Percentiles rank a stretch among this genome's conserved stretches.
Evolutionary conservation across 1,284 basidiomycete species (phyloP).

Genomic region (Sanghuangporus sanghuang): DNA sequence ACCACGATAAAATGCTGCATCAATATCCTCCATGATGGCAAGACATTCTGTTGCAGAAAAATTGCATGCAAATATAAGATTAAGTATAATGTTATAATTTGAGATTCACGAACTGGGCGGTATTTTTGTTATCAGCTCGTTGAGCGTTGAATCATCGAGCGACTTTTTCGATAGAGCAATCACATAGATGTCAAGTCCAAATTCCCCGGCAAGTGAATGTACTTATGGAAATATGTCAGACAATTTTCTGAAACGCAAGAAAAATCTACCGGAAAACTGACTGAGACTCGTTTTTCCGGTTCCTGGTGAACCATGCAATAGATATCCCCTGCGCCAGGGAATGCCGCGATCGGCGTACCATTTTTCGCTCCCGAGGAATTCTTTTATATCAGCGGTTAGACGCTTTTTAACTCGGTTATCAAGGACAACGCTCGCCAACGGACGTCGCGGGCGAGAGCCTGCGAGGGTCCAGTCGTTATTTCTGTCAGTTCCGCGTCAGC

Average conservation of each 20-base stretch:
- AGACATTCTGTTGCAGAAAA: conserved; percentile 41
- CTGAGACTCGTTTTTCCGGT: conserved; percentile 71
- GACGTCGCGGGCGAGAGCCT: conserved; percentile 25
- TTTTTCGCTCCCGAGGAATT: conserved; percentile 27
- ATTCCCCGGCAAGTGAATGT: conserved; percentile 70
- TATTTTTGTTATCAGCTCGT: conserved; percentile 55
- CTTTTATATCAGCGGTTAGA: conserved; percentile 27
- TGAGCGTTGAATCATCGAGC: conserved; percentile 62
- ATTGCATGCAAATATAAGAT: neutral
- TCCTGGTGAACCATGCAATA: conserved; percentile 58
- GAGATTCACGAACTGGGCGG: conserved; percentile 36
- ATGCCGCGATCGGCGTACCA: conserved; percentile 30
- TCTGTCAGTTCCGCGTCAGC: conserved; percentile 3
- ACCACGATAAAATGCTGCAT: conserved; percentile 61
- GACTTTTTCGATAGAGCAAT: conserved; percentile 67
- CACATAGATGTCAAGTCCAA: conserved; percentile 70
- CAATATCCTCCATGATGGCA: conserved; percentile 78
- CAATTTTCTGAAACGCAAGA: neutral
- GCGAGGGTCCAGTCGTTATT: conserved; percentile 23
- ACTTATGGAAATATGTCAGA: conserved; percentile 25
- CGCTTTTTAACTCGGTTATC: conserved; percentile 23
- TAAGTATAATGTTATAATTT: neutral
- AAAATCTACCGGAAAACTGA: neutral
- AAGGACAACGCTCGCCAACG: conserved; percentile 25
- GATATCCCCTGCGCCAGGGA: conserved; percentile 29